phyloP scores from a whole-genome alignment of 208 protist species.

The Angomonas ambiguus region DNA sequence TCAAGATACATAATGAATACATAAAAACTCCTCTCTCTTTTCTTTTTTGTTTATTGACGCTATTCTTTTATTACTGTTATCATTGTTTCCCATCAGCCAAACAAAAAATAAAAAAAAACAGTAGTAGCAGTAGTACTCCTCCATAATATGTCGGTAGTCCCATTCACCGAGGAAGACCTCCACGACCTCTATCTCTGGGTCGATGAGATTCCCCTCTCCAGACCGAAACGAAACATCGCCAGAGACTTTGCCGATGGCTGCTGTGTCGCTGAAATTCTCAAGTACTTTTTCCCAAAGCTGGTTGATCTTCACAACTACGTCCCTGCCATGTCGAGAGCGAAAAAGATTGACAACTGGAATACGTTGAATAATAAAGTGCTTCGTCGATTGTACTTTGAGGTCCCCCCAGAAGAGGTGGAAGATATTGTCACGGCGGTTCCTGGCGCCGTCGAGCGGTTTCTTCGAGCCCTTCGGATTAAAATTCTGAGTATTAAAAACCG shows the following conservation, averaged over 20 bases:
- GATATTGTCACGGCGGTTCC: conserved; percentile 87
- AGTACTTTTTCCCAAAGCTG: conserved; percentile 95
- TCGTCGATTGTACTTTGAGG: conserved; percentile 90
- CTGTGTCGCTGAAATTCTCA: conserved; percentile 94
- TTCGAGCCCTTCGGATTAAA: conserved; percentile 90
- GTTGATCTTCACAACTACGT: conserved; percentile 99
- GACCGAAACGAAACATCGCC: conserved; percentile 96
- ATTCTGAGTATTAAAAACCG: conserved; percentile 23
- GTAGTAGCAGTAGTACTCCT: background rate
- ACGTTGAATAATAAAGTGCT: conserved; percentile 95
- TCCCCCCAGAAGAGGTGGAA: conserved; percentile 87
- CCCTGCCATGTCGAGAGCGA: conserved; percentile 72
- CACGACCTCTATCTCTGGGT: conserved; percentile 97
- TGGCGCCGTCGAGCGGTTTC: conserved; percentile 91
- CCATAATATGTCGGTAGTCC: conserved; percentile 34
- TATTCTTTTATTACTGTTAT: background rate
- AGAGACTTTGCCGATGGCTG: conserved; percentile 98
- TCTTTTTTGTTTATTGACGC: background rate
- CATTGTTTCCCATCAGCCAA: conserved; percentile 10
- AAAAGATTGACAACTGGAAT: conserved; percentile 97
- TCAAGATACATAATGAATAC: no score
- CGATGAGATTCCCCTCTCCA: conserved; percentile 95
- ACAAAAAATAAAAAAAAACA: conserved; percentile 18
- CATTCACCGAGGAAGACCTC: conserved; percentile 92
- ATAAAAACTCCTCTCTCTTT: conserved; percentile 10